These are phyloP conservation scores for Anisodus tanguticus DNA, from an alignment of 257 asterid species.

Conservation along the genomic window DNA sequence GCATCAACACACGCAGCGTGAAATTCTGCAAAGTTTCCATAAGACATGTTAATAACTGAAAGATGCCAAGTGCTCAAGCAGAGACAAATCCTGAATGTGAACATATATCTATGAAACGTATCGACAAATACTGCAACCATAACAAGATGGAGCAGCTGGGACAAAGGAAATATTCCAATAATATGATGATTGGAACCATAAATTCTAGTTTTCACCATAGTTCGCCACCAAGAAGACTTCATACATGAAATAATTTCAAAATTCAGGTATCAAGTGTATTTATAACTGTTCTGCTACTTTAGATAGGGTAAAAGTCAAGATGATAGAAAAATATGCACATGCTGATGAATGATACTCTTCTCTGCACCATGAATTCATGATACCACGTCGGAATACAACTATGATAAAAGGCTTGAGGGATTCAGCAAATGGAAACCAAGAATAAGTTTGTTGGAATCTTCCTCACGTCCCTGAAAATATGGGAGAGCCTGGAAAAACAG, in stretches of 20 bases:
- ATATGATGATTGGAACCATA: conserved; percentile 23
- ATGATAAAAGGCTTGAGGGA: background rate
- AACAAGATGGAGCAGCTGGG: conserved; percentile 4
- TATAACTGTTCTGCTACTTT: background rate
- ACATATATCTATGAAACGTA: background rate
- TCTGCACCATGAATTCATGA: background rate
- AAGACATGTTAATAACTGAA: conserved; percentile 28
- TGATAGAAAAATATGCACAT: background rate
- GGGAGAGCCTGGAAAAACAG: background rate
- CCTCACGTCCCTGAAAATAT: background rate
- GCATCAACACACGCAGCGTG: conserved; percentile 73
- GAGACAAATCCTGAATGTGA: background rate
- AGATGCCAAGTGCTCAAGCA: background rate
- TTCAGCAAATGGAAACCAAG: background rate
- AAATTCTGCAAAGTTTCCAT: conserved; percentile 52
- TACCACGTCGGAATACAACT: background rate
- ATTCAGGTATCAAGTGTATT: background rate
- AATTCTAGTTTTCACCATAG: background rate
- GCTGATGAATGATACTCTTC: background rate
- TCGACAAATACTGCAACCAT: conserved; percentile 27
- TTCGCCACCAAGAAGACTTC: background rate
- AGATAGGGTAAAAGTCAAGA: background rate
- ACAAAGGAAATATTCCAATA: background rate
- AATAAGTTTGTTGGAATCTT: background rate
- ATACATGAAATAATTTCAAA: conserved; percentile 22